A percentile compares a stretch with the other conserved stretches of the same genome.
phyloP scores from a whole-genome alignment of 2,329 filamentous ascomycete species.

The Trichoderma koningiopsis region DNA sequence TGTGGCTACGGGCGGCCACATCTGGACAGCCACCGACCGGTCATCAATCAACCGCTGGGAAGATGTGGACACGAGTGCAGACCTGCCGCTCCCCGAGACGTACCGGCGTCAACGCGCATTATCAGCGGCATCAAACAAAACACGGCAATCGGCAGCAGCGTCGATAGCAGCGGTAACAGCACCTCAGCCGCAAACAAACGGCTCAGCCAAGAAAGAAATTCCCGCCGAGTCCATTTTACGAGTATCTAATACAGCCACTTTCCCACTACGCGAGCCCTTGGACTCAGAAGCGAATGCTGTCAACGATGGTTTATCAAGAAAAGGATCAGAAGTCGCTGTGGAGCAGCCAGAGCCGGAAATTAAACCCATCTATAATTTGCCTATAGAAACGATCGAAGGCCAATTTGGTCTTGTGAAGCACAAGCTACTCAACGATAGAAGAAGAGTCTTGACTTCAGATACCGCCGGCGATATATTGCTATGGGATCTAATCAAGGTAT shows the following conservation, averaged over 20 bases:
- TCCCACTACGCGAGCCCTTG: slow-evolving; percentile 60
- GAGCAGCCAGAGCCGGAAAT: slow-evolving; percentile 39
- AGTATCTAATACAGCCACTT: slow-evolving; percentile 80
- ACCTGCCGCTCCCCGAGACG: slow-evolving; percentile 65
- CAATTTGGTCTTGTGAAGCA: slow-evolving; percentile 96
- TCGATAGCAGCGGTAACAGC: background rate
- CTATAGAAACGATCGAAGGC: slow-evolving; percentile 85
- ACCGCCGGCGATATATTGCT: slow-evolving; percentile 92
- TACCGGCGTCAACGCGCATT: slow-evolving; percentile 53
- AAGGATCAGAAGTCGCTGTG: slow-evolving; percentile 38
- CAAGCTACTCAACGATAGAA: slow-evolving; percentile 85
- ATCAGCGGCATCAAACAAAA: slow-evolving; percentile 47
- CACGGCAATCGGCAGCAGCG: slow-evolving; percentile 32
- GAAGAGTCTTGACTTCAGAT: slow-evolving; percentile 86
- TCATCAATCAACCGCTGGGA: slow-evolving; percentile 93
- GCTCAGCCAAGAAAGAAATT: slow-evolving; percentile 62
- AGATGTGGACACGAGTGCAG: slow-evolving; percentile 77
- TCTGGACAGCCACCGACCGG: slow-evolving; percentile 88
- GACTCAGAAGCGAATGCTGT: slow-evolving; percentile 59
- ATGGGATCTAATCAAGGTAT: slow-evolving; percentile 88
- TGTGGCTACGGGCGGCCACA: slow-evolving; percentile 69
- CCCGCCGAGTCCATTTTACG: slow-evolving; percentile 76
- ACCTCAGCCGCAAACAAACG: slow-evolving; percentile 40
- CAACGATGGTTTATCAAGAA: slow-evolving; percentile 47
- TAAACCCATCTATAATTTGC: slow-evolving; percentile 67